Conservation (phyloP, 1,284 basidiomycete genomes). For the Cystobasidium sp. region DNA sequence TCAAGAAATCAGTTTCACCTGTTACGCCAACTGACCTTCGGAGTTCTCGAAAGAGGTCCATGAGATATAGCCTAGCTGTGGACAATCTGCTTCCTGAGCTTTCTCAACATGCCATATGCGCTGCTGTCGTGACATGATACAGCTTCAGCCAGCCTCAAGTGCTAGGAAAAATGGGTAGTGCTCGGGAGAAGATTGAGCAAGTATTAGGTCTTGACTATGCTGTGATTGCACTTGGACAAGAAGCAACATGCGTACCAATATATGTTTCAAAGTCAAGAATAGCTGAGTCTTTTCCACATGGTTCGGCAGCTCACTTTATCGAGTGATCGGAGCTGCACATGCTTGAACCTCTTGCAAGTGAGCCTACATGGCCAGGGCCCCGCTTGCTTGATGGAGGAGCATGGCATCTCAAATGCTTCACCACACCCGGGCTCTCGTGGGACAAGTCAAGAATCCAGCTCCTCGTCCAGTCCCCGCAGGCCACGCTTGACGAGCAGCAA, state of each 20-base stretch:
- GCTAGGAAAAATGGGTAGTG: too few species aligned
- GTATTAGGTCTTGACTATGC: too few species aligned
- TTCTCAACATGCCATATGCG: not conserved
- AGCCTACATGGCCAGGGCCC: not conserved
- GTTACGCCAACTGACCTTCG: constrained; percentile 2
- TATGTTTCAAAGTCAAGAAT: not conserved
- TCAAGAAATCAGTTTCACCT: not conserved
- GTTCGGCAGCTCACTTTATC: not conserved
- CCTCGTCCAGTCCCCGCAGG: constrained; percentile 17
- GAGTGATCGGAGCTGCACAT: not conserved
- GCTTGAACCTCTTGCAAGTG: not conserved
- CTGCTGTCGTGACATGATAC: constrained; percentile 1
- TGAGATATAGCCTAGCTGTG: constrained; percentile 19
- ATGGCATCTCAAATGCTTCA: not conserved
- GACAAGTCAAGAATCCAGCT: not conserved
- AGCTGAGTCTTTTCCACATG: not conserved
- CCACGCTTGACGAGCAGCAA: constrained; percentile 27
- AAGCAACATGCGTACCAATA: not conserved
- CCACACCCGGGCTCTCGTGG: not conserved
- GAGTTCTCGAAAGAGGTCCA: constrained; percentile 29
- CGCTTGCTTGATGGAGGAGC: not conserved
- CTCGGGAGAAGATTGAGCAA: too few species aligned
- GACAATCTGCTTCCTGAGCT: constrained; percentile 6
- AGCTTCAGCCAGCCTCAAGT: not conserved
- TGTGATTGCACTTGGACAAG: not conserved